Evolutionary conservation across 192 early-diverging fungal species (phyloP), one percentile per base, ranked within the genome.

Genomic region (Gonapodya sp.): DNA sequence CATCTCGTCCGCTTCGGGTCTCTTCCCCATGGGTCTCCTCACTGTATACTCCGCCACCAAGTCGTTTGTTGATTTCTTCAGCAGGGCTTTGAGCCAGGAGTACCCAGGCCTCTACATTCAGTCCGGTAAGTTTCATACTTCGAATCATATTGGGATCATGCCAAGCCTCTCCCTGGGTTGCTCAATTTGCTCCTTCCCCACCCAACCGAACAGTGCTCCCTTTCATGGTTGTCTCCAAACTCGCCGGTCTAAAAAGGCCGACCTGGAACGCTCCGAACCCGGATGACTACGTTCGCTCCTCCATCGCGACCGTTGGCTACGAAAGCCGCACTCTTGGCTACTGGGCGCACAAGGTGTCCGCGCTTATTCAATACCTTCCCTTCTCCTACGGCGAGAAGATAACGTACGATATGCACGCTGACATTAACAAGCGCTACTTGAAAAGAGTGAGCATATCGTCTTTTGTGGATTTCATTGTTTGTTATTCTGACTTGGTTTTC

Each of bases 1-100:
- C 24, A 18, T 73, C 32, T 36, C 73, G 74, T 81, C 80, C 34
- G 36, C 79, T 73, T 46, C 35, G 35, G 80, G 80, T 32, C 73
- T 46, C 32, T 80, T 81, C 79, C 80, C 80, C 73, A 81, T 80
- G 73, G 73, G 73, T 35, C 80, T 81, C 1, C 79, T 81, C 35
- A 81, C 35, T 31, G 73, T 80, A 8, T 81, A 81, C 24, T 81
- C 80, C 32, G 34, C 73, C 0, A 46, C 80, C 79, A 81, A 81
- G 18, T 24, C 80, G 0, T 81, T 46, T 32, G 75, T 77, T 18
- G 75, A 77, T 34, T 77, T 77, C 75, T 34, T 77, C 75, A 77
- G 30, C 75, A 18, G 75, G 8, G 75, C 75, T 16, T 33, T 77
- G 75, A 34, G 30, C 75, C 75, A 77, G 75, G 75, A 77, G 75